A percentile compares a stretch with the other conserved stretches of the same genome.
phyloP scores from a whole-genome alignment of 805 yeast genomes.

The Schizosaccharomyces octosporus region DNA sequence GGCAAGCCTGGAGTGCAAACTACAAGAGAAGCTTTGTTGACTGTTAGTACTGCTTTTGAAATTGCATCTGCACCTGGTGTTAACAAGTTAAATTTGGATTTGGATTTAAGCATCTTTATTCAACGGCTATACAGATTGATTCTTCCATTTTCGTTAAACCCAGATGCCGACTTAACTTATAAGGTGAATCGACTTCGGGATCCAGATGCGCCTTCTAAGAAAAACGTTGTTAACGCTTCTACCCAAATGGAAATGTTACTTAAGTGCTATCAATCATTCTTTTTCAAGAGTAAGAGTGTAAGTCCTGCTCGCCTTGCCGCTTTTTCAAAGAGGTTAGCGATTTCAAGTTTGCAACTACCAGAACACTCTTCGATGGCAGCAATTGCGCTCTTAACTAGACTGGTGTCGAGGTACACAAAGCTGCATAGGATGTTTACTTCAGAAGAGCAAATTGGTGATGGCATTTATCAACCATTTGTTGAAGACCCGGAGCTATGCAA shows the following conservation, averaged over 20 bases:
- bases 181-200: conserved; percentile 60
- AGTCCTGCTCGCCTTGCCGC: conserved; percentile 30
- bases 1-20: conserved; percentile 24
- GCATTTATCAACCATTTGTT: conserved; percentile 40
- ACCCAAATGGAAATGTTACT: conserved; percentile 71
- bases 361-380: conserved; percentile 67
- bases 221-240: conserved; percentile 47
- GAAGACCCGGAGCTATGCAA: conserved; percentile 52
- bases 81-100: conserved; percentile 37
- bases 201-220: conserved; percentile 20
- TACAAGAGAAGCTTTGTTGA: conserved; percentile 13
- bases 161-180: conserved; percentile 68
- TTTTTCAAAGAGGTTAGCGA: conserved; percentile 57
- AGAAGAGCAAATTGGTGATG: conserved; percentile 71
- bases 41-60: conserved; percentile 58
- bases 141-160: conserved; percentile 44
- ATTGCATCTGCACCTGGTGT: conserved; percentile 44
- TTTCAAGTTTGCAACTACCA: conserved; percentile 47
- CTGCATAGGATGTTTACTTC: conserved; percentile 58
- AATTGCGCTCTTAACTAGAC: conserved; percentile 51
- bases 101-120: conserved; percentile 63
- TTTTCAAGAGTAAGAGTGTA: conserved; percentile 26
- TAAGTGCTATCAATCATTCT: conserved; percentile 53
- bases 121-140: conserved; percentile 47
- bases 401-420: conserved; percentile 38